phyloP scores from a whole-genome alignment of 2,329 filamentous ascomycete species.

The Ascochyta rabiei region DNA sequence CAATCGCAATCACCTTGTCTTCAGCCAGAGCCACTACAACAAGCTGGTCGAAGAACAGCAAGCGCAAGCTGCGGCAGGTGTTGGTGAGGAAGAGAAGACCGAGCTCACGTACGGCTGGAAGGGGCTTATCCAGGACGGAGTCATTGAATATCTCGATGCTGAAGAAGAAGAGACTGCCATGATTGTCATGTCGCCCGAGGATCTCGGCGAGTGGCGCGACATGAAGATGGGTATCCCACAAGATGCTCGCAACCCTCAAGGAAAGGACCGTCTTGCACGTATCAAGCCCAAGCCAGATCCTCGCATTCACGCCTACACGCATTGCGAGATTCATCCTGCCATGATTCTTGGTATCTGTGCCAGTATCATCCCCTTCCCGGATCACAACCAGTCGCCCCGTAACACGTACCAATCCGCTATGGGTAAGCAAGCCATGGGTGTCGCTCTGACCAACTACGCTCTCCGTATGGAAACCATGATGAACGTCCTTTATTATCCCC shows the following conservation, averaged over 20 bases:
- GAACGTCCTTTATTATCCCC: constrained; percentile 98
- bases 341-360: constrained; percentile 99
- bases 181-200: constrained; percentile 99
- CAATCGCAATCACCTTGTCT: constrained; percentile 76
- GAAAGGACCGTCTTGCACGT: constrained; percentile 79
- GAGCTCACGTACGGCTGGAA: constrained; percentile 82
- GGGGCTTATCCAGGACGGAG: constrained; percentile 80
- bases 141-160: constrained; percentile 94
- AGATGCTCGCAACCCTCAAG: constrained; percentile 57
- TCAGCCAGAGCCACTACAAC: constrained; percentile 79
- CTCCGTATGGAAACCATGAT: constrained; percentile 99
- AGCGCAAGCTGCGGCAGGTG: constrained; percentile 60
- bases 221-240: constrained; percentile 52
- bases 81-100: constrained; percentile 63
- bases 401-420: constrained; percentile 99
- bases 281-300: constrained; percentile 88
- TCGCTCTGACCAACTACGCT: constrained; percentile 96
- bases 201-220: constrained; percentile 69
- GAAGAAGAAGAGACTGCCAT: constrained; percentile 98
- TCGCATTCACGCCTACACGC: constrained; percentile 89
- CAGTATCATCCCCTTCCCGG: constrained; percentile 98
- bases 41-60: constrained; percentile 76
- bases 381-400: constrained; percentile 98
- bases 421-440: constrained; percentile 99
- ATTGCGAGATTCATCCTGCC: constrained; percentile 98